A percentile compares a stretch with the other conserved stretches of the same genome.
Conservation (phyloP, 345 rosid species). For the Eucalyptus coolabah region DNA sequence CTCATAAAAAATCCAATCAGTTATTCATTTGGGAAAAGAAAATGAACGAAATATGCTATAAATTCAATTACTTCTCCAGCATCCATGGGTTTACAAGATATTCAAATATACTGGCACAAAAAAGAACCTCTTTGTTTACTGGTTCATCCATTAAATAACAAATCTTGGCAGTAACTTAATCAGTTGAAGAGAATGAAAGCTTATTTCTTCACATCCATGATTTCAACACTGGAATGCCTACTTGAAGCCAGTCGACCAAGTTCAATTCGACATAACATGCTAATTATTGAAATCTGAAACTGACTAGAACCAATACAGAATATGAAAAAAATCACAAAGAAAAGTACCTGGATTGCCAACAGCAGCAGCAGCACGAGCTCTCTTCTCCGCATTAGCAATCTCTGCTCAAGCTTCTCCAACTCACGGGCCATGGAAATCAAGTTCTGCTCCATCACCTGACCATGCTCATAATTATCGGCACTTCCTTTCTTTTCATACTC, state of each 20-base stretch:
- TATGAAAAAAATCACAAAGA: not conserved
- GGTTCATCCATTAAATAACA: not conserved
- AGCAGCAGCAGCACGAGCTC: constrained; percentile 47
- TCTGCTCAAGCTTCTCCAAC: constrained; percentile 93
- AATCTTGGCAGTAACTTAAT: not conserved
- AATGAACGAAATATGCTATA: not conserved
- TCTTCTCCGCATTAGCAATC: constrained; percentile 75
- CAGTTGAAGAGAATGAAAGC: not conserved
- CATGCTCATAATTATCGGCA: constrained; percentile 93
- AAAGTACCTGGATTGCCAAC: constrained; percentile 37
- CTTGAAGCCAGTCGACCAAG: not conserved
- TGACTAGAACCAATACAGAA: not conserved
- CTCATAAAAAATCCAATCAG: not conserved
- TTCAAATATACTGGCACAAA: not conserved
- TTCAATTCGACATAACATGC: not conserved
- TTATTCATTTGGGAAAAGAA: not conserved
- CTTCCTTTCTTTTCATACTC: constrained; percentile 96
- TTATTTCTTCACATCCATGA: not conserved
- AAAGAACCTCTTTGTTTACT: not conserved
- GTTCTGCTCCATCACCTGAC: constrained; percentile 85
- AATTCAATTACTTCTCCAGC: not conserved
- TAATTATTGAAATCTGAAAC: not conserved
- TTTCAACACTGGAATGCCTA: not conserved
- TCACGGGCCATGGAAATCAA: constrained; percentile 91
- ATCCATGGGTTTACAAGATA: not conserved